These are phyloP conservation scores for Eucalyptus sp. DNA, from an alignment of 345 rosid species.

Conservation along the genomic window DNA sequence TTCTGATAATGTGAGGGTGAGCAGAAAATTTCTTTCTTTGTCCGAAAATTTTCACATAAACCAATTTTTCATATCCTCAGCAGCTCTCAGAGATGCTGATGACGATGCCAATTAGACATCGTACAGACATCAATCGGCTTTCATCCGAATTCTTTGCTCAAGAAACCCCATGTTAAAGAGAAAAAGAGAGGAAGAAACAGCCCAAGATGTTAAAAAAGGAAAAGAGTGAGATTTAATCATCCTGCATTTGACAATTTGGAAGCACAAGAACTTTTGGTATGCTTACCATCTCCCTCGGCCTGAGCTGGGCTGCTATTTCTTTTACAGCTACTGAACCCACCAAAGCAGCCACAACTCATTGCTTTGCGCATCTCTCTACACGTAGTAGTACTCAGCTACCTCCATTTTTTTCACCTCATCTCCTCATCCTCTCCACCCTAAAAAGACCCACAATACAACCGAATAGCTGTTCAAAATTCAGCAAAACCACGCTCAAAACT, in stretches of 20 bases:
- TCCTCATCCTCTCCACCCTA: not conserved
- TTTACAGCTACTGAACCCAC: constrained; percentile 22
- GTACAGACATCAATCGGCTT: not conserved
- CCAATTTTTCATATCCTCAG: not conserved
- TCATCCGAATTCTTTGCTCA: not conserved
- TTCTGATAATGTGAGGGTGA: not conserved
- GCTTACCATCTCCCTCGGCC: constrained; percentile 37
- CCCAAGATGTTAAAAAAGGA: not conserved
- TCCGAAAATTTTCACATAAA: not conserved
- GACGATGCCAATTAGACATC: not conserved
- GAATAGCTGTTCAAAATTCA: not conserved
- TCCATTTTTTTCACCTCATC: constrained; percentile 44
- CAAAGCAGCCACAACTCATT: constrained; percentile 51
- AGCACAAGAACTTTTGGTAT: not conserved
- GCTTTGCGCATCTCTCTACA: constrained; percentile 1
- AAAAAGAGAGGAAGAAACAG: not conserved
- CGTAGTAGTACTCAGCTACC: not conserved
- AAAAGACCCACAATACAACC: not conserved
- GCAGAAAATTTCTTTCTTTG: not conserved
- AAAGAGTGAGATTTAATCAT: not conserved
- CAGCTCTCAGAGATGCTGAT: not conserved
- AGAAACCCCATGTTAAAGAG: not conserved
- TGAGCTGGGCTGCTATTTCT: constrained; percentile 8
- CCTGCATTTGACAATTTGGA: not conserved
- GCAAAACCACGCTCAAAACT: not conserved